These are phyloP conservation scores for Pseudogymnoascus sp. DNA, from an alignment of 2,329 filamentous ascomycete species.

Conservation along the genomic window DNA sequence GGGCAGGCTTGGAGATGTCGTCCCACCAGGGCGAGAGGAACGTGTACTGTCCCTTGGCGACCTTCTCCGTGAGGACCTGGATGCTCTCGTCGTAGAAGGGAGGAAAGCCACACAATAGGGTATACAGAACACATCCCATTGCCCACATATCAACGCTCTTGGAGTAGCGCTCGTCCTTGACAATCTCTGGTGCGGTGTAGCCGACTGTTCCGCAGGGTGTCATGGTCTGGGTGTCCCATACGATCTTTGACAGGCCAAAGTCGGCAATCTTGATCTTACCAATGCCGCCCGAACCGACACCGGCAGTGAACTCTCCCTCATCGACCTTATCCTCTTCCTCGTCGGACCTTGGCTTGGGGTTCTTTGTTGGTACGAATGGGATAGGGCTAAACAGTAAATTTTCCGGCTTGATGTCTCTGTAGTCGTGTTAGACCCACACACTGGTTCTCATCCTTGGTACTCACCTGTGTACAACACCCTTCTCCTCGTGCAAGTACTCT, in stretches of 20 bases:
- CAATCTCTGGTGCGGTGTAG: slow-evolving; percentile 96
- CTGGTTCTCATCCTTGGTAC: slow-evolving; percentile 25
- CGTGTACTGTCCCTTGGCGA: slow-evolving; percentile 91
- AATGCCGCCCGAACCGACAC: slow-evolving; percentile 80
- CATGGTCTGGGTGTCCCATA: slow-evolving; percentile 98
- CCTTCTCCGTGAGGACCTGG: slow-evolving; percentile 92
- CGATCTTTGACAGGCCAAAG: slow-evolving; percentile 93
- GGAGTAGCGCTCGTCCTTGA: slow-evolving; percentile 97
- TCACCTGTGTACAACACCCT: slow-evolving; percentile 93
- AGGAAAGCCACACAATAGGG: slow-evolving; percentile 90
- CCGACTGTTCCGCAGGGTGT: slow-evolving; percentile 98
- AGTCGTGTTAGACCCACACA: slow-evolving; percentile 21
- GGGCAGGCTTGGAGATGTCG: slow-evolving; percentile 88
- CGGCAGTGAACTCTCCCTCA: slow-evolving; percentile 83
- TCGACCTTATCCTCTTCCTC: slow-evolving; percentile 97
- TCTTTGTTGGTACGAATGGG: slow-evolving; percentile 69
- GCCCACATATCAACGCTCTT: slow-evolving; percentile 99
- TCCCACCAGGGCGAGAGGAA: slow-evolving; percentile 99
- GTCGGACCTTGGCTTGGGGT: slow-evolving; percentile 69
- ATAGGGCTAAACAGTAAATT: slow-evolving; percentile 90
- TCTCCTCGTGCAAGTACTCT: slow-evolving; percentile 88
- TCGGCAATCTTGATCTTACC: slow-evolving; percentile 96
- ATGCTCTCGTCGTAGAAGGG: slow-evolving; percentile 99
- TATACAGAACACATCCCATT: slow-evolving; percentile 92
- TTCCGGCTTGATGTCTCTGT: slow-evolving; percentile 94